phyloP scores from a whole-genome alignment of 768 basidiomycete genomes.

The Crepidotus variabilis region DNA sequence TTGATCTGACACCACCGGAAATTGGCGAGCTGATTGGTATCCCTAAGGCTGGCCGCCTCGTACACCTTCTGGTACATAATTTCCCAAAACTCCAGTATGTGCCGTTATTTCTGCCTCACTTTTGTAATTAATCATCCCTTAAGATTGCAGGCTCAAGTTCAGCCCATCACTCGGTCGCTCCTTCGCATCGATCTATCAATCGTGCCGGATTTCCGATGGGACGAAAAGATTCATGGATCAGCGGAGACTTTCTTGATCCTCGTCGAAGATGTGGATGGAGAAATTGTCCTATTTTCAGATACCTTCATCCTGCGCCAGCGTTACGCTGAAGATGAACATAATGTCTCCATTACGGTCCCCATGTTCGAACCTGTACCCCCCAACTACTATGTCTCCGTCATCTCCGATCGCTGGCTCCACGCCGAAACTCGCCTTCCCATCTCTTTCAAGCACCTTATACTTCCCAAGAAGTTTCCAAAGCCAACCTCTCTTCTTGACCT shows the following conservation, averaged over 20 bases:
- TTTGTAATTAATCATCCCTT: not conserved
- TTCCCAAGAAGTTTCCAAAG: conserved; percentile 94
- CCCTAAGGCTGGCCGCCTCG: conserved; percentile 87
- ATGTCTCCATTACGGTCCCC: conserved; percentile 89
- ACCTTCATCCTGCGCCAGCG: conserved; percentile 87
- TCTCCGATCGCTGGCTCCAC: conserved; percentile 95
- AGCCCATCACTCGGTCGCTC: conserved; percentile 78
- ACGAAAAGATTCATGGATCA: conserved; percentile 85
- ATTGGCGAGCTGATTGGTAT: conserved; percentile 94
- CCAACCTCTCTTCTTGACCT: conserved; percentile 93
- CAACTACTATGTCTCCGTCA: conserved; percentile 94
- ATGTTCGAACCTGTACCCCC: conserved; percentile 98
- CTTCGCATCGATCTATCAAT: conserved; percentile 92
- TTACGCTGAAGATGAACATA: conserved; percentile 92
- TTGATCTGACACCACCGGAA: conserved; percentile 87
- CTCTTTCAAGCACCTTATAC: conserved; percentile 96
- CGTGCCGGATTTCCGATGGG: conserved; percentile 98
- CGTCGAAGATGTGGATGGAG: conserved; percentile 97
- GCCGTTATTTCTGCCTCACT: not conserved
- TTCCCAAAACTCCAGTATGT: conserved; percentile 92
- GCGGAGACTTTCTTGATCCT: conserved; percentile 91
- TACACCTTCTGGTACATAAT: conserved; percentile 90
- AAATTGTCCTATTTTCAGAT: conserved; percentile 94
- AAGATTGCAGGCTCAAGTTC: conserved; percentile 78
- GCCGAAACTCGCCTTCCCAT: conserved; percentile 92